Conservation (phyloP, 768 basidiomycete species). For the Amyloporia xantha region DNA sequence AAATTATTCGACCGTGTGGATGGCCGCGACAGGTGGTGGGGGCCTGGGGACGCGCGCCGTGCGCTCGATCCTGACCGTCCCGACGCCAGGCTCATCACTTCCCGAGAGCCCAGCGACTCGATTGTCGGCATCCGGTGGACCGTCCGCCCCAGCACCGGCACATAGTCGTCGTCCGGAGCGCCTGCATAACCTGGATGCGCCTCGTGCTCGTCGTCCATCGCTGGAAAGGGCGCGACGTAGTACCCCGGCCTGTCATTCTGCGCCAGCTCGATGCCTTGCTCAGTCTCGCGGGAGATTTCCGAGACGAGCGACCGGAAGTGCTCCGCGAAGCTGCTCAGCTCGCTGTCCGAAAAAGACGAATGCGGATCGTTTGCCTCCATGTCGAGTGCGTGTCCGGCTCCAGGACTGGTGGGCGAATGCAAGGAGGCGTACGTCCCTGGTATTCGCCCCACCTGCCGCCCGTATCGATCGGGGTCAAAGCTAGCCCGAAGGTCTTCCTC, state of each 20-base stretch:
- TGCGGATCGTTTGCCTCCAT: background rate
- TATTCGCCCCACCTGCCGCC: conserved; percentile 3
- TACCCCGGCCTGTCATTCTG: conserved; percentile 11
- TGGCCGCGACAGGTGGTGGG: conserved; percentile 15
- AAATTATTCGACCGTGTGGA: conserved; percentile 24
- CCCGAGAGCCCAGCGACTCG: conserved; percentile 67
- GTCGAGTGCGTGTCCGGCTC: background rate
- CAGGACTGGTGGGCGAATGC: conserved; percentile 1
- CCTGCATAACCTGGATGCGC: background rate
- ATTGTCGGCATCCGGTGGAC: conserved; percentile 79
- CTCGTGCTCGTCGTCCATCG: conserved; percentile 9
- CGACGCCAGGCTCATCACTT: conserved; percentile 30
- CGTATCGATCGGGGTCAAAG: conserved; percentile 9
- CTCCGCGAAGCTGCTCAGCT: conserved; percentile 39
- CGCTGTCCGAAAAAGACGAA: conserved; percentile 23
- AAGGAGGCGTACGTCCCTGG: conserved; percentile 12
- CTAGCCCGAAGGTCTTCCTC: conserved; percentile 7
- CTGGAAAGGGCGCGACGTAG: conserved; percentile 7
- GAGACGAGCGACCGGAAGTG: conserved; percentile 45
- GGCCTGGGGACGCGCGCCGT: conserved; percentile 7
- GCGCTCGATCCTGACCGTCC: conserved; percentile 5
- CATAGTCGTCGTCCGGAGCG: conserved; percentile 34
- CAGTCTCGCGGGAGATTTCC: conserved; percentile 47
- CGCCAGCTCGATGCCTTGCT: conserved; percentile 38
- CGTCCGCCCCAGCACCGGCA: conserved; percentile 56